Base-by-base conservation (phyloP, 495 filamentous ascomycete genomes). In the Glonium stellatum region DNA sequence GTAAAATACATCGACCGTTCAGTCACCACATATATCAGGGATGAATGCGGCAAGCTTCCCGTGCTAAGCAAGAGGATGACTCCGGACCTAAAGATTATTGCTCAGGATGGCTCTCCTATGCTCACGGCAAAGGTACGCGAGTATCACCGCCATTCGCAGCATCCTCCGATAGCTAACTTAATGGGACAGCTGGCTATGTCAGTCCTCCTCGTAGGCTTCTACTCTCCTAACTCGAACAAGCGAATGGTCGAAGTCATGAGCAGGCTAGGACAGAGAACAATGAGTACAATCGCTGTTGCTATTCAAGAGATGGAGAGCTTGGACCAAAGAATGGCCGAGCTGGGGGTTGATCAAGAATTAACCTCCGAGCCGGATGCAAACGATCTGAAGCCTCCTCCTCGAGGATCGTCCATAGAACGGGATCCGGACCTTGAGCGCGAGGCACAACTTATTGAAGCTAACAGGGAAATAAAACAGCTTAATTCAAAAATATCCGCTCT, bases 1-100 rank as follows among this genome's bases (percentile, higher is more conserved):
- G 59, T 90, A 53, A 87, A 89, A 73, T 80, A 84, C 55, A 78
- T 91, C 60, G 82, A 85, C 71, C 84, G 84, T 59, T 77, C 80
- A 22, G 73, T 90, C 4, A 76, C 82, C 48, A 80, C 76, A 56
- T 91, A 87, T 69, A 84, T 90, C 58, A 77, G 75, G 31, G 78
- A 82, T 55, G 75, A 83, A 64, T 79, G 78, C 67, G 74, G 74
- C 41, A 76, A 78, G 41, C 55, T 82, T 8, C 79, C 78, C 5
- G 67, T 78, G 34, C 75, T 78, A n/a, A 76, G 76, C 25, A 57
- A 67, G 58, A 63, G 64, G 19, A 74, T 78, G 62, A 75, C 74
- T 5, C 78, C 80, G 15, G 81, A 85, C 68, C 75, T 87, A 50
- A 80, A 86, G 72, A 75, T 80, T 5, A 77, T 86, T 58, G 84